Evolutionary conservation across 164 flowering plant species (phyloP).

Genomic region (Umbilicus rupestris): DNA sequence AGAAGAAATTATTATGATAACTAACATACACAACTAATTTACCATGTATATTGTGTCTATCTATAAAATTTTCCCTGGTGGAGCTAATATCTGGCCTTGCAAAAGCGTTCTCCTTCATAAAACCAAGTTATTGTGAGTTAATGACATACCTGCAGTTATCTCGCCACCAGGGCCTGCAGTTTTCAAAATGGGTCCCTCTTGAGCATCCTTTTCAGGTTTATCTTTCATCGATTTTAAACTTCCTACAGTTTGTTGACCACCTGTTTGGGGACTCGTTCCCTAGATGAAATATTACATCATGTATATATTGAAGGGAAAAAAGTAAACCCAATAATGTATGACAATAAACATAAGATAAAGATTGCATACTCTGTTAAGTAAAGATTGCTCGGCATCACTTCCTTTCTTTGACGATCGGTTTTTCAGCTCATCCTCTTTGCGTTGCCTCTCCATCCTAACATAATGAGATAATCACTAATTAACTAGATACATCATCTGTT

Average conservation of each 20-base stretch:
- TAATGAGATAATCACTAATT: neutral
- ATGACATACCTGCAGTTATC: slow-evolving; percentile 77
- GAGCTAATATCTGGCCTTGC: neutral
- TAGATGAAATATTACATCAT: slow-evolving; percentile 15
- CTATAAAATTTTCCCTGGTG: no score
- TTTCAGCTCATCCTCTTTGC: slow-evolving; percentile 85
- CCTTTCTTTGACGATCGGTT: slow-evolving; percentile 68
- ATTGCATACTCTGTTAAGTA: slow-evolving; percentile 57
- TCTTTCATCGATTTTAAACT: slow-evolving; percentile 88
- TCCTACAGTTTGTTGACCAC: slow-evolving; percentile 59
- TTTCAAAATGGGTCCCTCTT: slow-evolving; percentile 65
- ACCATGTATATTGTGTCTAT: no score
- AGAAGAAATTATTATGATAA: no score
- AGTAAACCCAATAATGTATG: neutral
- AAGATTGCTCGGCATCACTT: slow-evolving; percentile 68
- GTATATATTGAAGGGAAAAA: neutral
- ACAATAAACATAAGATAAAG: neutral
- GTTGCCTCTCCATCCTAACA: slow-evolving; percentile 92
- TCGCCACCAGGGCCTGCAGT: slow-evolving; percentile 91
- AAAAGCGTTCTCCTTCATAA: neutral
- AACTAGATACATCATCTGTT: neutral
- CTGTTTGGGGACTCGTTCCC: slow-evolving; percentile 96
- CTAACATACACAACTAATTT: no score
- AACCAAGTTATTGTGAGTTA: neutral
- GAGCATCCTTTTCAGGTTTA: slow-evolving; percentile 73